Base-by-base conservation (phyloP, 495 filamentous ascomycete genomes). In the Podospora comata region DNA sequence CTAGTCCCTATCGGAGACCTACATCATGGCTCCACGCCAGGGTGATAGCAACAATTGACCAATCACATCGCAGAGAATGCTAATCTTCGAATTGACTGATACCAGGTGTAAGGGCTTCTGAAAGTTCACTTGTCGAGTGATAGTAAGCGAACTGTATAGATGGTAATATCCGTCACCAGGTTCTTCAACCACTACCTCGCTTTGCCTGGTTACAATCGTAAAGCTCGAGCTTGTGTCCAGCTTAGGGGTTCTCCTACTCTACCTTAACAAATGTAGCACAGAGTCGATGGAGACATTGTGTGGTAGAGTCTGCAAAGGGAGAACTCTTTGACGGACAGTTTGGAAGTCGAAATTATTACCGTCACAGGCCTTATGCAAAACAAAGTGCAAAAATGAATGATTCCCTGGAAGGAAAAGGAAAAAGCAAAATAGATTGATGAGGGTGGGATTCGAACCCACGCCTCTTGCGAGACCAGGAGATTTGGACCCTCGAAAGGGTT, bases 381-480 rank as follows among this genome's bases (percentile, higher is more conserved):
- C 23, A 23, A 2, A 23, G 23, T 23, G 23, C 23, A 23, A 23
- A 2, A 23, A 23, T 23, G 23, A 23, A 23, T 23, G 23, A 23
- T 23, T 23, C 23, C 23, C 23, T 23, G 23, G 23, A 23, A 23
- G 23, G 34, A 26, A 64, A 62, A 19, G 5, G 32, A 13, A 32
- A 62, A 62, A 62, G 11, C 1, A 39, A 44, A 26, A 48, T 63
- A n/a, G 20, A 48, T 5, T 69, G 68, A 70, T 64, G 62, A 66
- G 68, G 60, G 64, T 62, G 68, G 65, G 68, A 70, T 70, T 70
- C 68, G 68, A 70, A 70, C 68, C 65, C 64, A 58, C 68, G 68
- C 68, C 68, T 64, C 63, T 69, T 66, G 48, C 61, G 64, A 66
- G 64, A 70, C 64, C 68, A 70, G 68, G 64, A 69, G 23, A 28